Evolutionary conservation across 2,329 filamentous ascomycete species (phyloP).

Genomic region (Decorospora gaudefroyi): DNA sequence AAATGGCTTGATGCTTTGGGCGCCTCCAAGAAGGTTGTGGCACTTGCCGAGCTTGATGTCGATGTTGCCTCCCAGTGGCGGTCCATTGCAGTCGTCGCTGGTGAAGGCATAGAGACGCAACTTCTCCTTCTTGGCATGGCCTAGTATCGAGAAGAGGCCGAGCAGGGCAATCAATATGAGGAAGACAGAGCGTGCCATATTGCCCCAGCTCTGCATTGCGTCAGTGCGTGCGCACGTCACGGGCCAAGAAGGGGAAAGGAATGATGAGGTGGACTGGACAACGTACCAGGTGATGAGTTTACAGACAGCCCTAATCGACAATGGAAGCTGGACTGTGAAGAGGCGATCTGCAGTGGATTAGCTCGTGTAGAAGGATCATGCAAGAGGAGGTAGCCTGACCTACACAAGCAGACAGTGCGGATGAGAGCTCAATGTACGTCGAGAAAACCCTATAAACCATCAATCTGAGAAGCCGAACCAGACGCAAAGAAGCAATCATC

Average conservation of each 20-base stretch:
- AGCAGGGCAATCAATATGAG: constrained; percentile 21
- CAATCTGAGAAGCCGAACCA: no score
- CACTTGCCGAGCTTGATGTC: constrained; percentile 30
- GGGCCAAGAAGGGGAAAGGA: background rate
- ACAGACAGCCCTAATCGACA: background rate
- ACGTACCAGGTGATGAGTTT: background rate
- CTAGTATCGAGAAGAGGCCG: constrained; percentile 16
- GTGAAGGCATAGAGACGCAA: constrained; percentile 24
- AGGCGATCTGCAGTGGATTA: background rate
- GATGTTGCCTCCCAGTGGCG: constrained; percentile 17
- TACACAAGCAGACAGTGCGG: no score
- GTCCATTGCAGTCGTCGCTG: constrained; percentile 21
- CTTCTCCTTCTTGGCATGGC: constrained; percentile 21
- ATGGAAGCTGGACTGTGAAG: background rate
- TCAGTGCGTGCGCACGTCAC: background rate
- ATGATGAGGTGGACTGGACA: background rate
- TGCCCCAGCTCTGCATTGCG: background rate
- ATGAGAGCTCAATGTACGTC: no score
- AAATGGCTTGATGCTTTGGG: constrained; percentile 23
- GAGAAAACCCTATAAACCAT: no score
- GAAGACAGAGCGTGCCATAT: constrained; percentile 18
- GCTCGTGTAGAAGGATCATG: background rate
- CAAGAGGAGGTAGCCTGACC: background rate
- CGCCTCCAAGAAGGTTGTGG: constrained; percentile 14
- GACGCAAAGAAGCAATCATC: no score